Percentiles rank a stretch among this genome's conserved stretches.
These are phyloP conservation scores for Exophiala viscosa DNA, from an alignment of 2,329 filamentous ascomycete species.

Conservation along the genomic window DNA sequence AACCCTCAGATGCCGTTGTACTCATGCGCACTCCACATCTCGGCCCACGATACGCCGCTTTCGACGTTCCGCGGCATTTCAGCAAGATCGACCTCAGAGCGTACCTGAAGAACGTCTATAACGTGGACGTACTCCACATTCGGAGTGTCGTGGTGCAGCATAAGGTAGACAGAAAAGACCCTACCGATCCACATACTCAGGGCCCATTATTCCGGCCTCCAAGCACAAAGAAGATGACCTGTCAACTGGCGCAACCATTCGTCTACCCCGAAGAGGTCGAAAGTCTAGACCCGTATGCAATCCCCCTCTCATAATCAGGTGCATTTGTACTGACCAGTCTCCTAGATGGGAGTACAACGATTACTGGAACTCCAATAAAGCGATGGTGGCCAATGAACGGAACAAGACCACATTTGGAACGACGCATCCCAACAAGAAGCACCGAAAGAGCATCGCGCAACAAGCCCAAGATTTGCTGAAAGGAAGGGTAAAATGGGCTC, in stretches of 20 bases:
- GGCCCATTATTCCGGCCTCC: slow-evolving; percentile 66
- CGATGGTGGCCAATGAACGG: slow-evolving; percentile 41
- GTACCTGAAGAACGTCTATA: slow-evolving; percentile 86
- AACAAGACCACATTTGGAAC: slow-evolving; percentile 35
- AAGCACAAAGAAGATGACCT: slow-evolving; percentile 86
- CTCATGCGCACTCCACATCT: slow-evolving; percentile 70
- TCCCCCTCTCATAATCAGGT: neutral
- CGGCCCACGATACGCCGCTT: slow-evolving; percentile 77
- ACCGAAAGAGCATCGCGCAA: slow-evolving; percentile 49
- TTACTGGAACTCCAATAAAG: slow-evolving; percentile 52
- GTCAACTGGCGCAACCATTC: slow-evolving; percentile 83
- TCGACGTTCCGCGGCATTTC: slow-evolving; percentile 85
- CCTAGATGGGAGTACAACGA: slow-evolving; percentile 61
- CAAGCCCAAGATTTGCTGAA: slow-evolving; percentile 59
- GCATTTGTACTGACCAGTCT: neutral
- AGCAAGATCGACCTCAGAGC: slow-evolving; percentile 96
- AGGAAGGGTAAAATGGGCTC: slow-evolving; percentile 60
- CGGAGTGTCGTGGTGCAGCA: slow-evolving; percentile 76
- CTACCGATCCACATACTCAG: slow-evolving; percentile 36
- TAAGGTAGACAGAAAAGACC: slow-evolving; percentile 50
- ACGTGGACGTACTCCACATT: slow-evolving; percentile 66
- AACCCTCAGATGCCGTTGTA: slow-evolving; percentile 72
- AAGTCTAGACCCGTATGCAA: slow-evolving; percentile 54
- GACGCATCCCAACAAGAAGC: slow-evolving; percentile 38
- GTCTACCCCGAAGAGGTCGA: slow-evolving; percentile 73